Evolutionary conservation across 2,329 filamentous ascomycete genomes (phyloP).

Genomic region (Xylariaceae sp.): DNA sequence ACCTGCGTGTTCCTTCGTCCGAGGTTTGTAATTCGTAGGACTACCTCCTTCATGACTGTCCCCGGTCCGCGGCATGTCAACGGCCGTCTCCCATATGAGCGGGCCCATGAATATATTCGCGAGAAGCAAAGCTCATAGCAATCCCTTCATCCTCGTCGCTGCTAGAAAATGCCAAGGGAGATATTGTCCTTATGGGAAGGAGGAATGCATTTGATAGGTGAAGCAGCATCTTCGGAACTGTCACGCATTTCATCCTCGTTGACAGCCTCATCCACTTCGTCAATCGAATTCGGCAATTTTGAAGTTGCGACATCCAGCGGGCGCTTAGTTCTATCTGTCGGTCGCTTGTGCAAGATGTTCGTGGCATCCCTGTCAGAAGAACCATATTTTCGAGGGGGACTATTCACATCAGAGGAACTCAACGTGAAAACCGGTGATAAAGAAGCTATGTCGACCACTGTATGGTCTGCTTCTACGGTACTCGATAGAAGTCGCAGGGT

Average conservation of each 20-base stretch:
- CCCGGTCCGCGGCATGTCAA: not conserved
- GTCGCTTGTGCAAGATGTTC: constrained; percentile 1
- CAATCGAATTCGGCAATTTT: constrained; percentile 24
- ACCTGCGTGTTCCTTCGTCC: not conserved
- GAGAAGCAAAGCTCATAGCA: constrained; percentile 20
- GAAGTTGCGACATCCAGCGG: constrained; percentile 4
- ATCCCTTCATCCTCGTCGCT: constrained; percentile 28
- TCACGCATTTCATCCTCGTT: not conserved
- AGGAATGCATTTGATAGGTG: constrained; percentile 16
- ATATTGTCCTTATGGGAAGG: constrained; percentile 12
- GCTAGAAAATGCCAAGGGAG: constrained; percentile 3
- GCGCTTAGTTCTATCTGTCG: not conserved
- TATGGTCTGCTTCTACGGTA: constrained; percentile 26
- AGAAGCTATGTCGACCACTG: constrained; percentile 19
- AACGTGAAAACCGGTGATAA: constrained; percentile 18
- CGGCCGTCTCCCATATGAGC: not conserved
- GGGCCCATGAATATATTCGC: not conserved
- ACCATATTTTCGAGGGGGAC: not conserved
- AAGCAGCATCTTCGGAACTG: not conserved
- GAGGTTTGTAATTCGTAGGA: not conserved
- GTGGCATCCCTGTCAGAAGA: not conserved
- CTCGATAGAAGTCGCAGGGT: constrained; percentile 30
- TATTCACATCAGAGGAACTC: not conserved
- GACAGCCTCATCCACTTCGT: constrained; percentile 23
- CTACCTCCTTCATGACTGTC: too few species aligned